Conservation (phyloP, 2,329 filamentous ascomycete species). For the Beauveria sp. region DNA sequence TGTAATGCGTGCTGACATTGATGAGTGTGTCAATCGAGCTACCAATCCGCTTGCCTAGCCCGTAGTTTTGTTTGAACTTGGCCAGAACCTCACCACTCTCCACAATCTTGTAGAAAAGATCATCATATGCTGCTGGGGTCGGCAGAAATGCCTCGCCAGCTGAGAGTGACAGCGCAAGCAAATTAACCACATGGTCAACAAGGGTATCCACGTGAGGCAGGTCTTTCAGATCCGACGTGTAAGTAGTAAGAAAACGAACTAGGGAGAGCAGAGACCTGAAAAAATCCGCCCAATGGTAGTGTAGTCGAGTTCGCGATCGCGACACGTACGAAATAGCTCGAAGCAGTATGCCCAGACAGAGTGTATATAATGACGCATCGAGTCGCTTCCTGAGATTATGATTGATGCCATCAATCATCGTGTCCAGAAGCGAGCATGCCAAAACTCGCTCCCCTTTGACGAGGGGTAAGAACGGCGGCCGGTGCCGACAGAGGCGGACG, state of each 20-base stretch:
- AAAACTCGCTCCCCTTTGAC: conserved; percentile 66
- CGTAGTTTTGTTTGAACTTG: conserved; percentile 76
- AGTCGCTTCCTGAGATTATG: conserved; percentile 85
- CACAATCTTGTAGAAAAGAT: conserved; percentile 96
- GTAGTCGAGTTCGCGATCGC: conserved; percentile 69
- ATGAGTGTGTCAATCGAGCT: conserved; percentile 80
- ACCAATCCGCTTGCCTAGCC: conserved; percentile 46
- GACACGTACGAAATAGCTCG: conserved; percentile 79
- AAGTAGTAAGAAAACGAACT: conserved; percentile 83
- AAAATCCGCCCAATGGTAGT: conserved; percentile 92
- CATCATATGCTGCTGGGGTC: conserved; percentile 80
- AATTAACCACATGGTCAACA: conserved; percentile 69
- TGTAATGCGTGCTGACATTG: conserved; percentile 78
- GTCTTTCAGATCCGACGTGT: conserved; percentile 66
- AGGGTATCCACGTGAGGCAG: conserved; percentile 64
- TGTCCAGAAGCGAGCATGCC: conserved; percentile 71
- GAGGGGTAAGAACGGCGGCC: conserved; percentile 75
- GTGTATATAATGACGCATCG: conserved; percentile 76
- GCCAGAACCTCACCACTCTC: conserved; percentile 77
- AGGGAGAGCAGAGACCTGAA: conserved; percentile 86
- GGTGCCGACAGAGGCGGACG: conserved; percentile 82
- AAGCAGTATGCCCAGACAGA: conserved; percentile 74
- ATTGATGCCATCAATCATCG: conserved; percentile 83
- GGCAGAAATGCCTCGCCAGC: conserved; percentile 87
- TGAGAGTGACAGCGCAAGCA: conserved; percentile 77